A percentile compares a stretch with the other conserved stretches of the same genome.
phyloP scores from a whole-genome alignment of 139 green algal species.

The Chlamydomonas schloesseri region DNA sequence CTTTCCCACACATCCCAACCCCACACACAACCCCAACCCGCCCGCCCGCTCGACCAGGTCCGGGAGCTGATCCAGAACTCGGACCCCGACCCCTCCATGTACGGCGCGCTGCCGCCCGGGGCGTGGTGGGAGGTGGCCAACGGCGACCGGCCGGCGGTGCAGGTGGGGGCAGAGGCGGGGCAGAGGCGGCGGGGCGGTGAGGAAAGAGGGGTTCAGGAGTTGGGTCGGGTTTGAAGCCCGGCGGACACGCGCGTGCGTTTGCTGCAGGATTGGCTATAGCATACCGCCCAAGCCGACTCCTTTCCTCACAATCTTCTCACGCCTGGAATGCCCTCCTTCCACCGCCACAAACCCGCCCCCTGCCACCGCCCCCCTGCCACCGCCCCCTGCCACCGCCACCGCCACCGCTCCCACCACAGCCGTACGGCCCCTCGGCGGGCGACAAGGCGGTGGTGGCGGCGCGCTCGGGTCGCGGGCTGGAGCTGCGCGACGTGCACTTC shows the following conservation, averaged over 20 bases:
- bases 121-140: conserved; percentile 83
- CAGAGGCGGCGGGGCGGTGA: no score
- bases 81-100: conserved; percentile 83
- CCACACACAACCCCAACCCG: neutral
- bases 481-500: conserved; percentile 79
- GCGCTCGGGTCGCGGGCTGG: conserved; percentile 58
- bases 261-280: no score
- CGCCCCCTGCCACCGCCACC: neutral
- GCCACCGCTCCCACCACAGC: conserved; percentile 24
- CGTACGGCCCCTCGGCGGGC: conserved; percentile 59
- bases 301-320: no score
- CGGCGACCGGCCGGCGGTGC: conserved; percentile 41
- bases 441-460: conserved; percentile 62
- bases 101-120: conserved; percentile 80
- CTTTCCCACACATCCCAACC: no score
- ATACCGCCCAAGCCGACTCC: no score
- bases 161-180: neutral
- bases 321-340: no score
- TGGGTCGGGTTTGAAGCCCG: no score
- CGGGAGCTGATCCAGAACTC: conserved; percentile 63
- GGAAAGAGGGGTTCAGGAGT: neutral
- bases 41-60: conserved; percentile 40
- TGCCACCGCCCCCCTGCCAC: no score
- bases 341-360: neutral
- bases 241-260: no score